Evolutionary conservation across 345 rosid genomes (phyloP).

Genomic region (Dipteronia dyeriana): DNA sequence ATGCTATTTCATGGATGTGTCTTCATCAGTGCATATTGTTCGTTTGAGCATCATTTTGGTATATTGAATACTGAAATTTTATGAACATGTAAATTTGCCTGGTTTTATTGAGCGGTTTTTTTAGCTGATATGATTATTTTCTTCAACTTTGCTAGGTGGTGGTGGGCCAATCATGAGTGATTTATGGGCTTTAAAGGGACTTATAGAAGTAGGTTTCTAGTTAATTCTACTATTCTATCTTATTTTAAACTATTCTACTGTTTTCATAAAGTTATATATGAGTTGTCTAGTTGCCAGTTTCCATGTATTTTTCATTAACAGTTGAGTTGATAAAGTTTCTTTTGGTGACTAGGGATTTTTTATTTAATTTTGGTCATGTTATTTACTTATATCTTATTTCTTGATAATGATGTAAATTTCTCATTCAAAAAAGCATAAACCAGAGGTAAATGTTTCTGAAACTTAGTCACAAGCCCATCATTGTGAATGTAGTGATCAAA

Average conservation of each 20-base stretch:
- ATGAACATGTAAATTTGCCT: conserved; percentile 6
- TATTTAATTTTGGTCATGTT: background rate
- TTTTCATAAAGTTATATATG: background rate
- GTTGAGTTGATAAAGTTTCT: background rate
- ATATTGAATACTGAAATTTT: background rate
- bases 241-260: background rate
- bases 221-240: conserved; percentile 21
- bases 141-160: conserved; percentile 68
- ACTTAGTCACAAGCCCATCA: background rate
- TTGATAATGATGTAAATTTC: background rate
- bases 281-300: background rate
- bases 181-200: conserved; percentile 98
- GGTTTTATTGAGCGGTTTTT: background rate
- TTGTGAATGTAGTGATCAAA: background rate
- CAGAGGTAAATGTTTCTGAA: background rate
- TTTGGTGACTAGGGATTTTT: background rate
- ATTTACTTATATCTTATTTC: background rate
- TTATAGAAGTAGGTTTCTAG: conserved; percentile 80
- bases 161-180: conserved; percentile 99
- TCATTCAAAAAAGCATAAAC: background rate
- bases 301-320: background rate
- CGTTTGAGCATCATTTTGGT: background rate
- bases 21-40: background rate
- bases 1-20: background rate
- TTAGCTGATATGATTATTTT: conserved; percentile 15